Percentiles rank a stretch among this genome's conserved stretches.
These are phyloP conservation scores for Cantharellus cinnabarinus DNA, from an alignment of 768 basidiomycete genomes.

Conservation along the genomic window DNA sequence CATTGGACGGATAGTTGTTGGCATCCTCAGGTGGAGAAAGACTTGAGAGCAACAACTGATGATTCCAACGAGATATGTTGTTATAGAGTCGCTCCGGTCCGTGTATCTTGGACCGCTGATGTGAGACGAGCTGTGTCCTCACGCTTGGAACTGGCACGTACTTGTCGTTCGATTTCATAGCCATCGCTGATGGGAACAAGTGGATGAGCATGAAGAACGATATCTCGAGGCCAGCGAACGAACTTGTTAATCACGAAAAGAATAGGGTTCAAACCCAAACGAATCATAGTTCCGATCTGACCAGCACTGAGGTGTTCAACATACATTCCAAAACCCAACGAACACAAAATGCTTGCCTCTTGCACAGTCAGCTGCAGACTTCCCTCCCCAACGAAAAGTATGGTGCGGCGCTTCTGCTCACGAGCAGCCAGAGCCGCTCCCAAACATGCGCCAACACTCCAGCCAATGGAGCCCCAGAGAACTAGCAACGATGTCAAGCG, in stretches of 20 bases:
- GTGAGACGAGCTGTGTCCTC: slow-evolving; percentile 12
- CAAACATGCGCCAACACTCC: slow-evolving; percentile 54
- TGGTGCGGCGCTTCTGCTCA: slow-evolving; percentile 42
- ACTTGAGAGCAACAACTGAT: slow-evolving; percentile 11
- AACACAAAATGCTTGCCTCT: slow-evolving; percentile 4
- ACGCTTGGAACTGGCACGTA: slow-evolving; percentile 28
- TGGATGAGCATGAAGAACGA: slow-evolving; percentile 9
- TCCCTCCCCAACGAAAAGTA: slow-evolving; percentile 75
- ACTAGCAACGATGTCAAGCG: slow-evolving; percentile 21
- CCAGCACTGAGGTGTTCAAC: slow-evolving; percentile 51
- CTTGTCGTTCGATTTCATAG: slow-evolving; percentile 68
- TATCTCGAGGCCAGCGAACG: not conserved
- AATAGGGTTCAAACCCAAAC: slow-evolving; percentile 51
- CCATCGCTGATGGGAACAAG: slow-evolving; percentile 27
- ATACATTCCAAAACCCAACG: slow-evolving; percentile 13
- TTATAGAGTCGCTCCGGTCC: slow-evolving; percentile 51
- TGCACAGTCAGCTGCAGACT: slow-evolving; percentile 33
- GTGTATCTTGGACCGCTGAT: not conserved
- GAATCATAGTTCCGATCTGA: slow-evolving; percentile 71
- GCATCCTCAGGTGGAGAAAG: slow-evolving; percentile 24
- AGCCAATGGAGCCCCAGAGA: slow-evolving; percentile 85
- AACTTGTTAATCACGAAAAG: slow-evolving; percentile 66
- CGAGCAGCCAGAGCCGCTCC: slow-evolving; percentile 66
- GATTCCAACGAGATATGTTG: slow-evolving; percentile 55
- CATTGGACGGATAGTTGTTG: slow-evolving; percentile 9